Evolutionary conservation across 345 rosid species (phyloP).

Genomic region (Clausena lansium): DNA sequence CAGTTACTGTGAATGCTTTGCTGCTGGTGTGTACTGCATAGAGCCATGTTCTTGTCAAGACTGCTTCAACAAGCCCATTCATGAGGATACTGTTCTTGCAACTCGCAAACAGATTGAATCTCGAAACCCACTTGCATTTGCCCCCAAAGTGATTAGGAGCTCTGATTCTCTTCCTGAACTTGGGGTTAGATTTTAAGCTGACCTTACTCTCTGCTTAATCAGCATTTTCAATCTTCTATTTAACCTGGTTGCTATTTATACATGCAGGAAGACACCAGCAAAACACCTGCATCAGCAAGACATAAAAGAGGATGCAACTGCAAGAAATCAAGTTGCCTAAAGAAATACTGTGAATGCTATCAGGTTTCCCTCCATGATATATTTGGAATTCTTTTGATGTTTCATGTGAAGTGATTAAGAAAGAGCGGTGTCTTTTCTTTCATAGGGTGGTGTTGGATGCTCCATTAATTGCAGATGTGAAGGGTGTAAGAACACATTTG

Average conservation of each 20-base stretch:
- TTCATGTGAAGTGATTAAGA: slow-evolving; percentile 21
- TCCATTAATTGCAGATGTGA: slow-evolving; percentile 96
- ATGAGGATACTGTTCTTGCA: slow-evolving; percentile 86
- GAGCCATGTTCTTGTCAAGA: slow-evolving; percentile 96
- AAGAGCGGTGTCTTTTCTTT: slow-evolving; percentile 15
- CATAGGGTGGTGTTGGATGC: slow-evolving; percentile 94
- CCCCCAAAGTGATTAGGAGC: slow-evolving; percentile 87
- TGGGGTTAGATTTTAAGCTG: slow-evolving; percentile 43
- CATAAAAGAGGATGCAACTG: slow-evolving; percentile 99
- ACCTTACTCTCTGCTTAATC: slow-evolving; percentile 1
- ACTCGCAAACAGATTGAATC: slow-evolving; percentile 97
- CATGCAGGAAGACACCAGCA: slow-evolving; percentile 70
- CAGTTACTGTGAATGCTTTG: slow-evolving; percentile 99
- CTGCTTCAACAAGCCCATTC: slow-evolving; percentile 92
- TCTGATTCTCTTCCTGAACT: slow-evolving; percentile 53
- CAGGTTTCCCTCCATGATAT: slow-evolving; percentile 55
- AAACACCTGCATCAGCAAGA: slow-evolving; percentile 94
- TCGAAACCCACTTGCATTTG: slow-evolving; percentile 97
- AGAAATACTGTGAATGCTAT: slow-evolving; percentile 98
- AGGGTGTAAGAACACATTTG: slow-evolving; percentile 92
- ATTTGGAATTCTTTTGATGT: slow-evolving; percentile 13
- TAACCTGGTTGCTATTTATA: slow-evolving; percentile 14
- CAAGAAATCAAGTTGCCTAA: slow-evolving; percentile 90
- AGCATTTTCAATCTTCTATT: slow-evolving; percentile 2
- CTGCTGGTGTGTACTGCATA: slow-evolving; percentile 93